phyloP scores from a whole-genome alignment of 352 stramenopile genomes.

The Globisporangium apiculatum region DNA sequence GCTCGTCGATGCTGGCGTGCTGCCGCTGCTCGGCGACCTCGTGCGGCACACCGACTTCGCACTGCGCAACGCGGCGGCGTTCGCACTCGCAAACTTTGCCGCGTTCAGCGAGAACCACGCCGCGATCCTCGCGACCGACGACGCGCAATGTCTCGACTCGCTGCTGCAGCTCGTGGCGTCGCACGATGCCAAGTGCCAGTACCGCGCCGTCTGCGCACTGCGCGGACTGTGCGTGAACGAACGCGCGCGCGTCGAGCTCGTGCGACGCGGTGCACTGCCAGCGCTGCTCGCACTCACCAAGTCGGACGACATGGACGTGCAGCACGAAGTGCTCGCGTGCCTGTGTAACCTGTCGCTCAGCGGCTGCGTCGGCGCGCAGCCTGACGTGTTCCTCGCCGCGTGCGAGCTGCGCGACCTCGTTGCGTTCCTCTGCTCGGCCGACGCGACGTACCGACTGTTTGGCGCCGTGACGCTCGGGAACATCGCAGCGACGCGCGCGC shows the following conservation, averaged over 20 bases:
- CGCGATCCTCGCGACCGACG: conserved; percentile 57
- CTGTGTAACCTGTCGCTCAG: conserved; percentile 96
- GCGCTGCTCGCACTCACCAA: conserved; percentile 87
- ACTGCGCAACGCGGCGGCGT: conserved; percentile 86
- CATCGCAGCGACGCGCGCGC: conserved; percentile 74
- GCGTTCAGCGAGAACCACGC: conserved; percentile 90
- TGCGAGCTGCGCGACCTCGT: conserved; percentile 90
- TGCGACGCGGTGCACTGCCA: conserved; percentile 79
- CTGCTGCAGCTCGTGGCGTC: conserved; percentile 51
- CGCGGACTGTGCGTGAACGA: conserved; percentile 90
- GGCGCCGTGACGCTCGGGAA: conserved; percentile 95
- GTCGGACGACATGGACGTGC: conserved; percentile 91
- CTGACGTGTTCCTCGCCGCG: conserved; percentile 84
- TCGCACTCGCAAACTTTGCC: conserved; percentile 92
- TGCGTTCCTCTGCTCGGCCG: conserved; percentile 92
- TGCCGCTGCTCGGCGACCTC: conserved; percentile 65
- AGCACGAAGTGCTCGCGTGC: conserved; percentile 94
- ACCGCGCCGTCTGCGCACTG: conserved; percentile 86
- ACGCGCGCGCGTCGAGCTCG: conserved; percentile 83
- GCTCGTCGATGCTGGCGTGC: conserved; percentile 64
- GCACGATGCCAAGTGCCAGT: conserved; percentile 79
- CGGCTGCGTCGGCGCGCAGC: conserved; percentile 90
- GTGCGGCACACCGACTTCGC: conserved; percentile 77
- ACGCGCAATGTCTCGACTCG: conserved; percentile 33
- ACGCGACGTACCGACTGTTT: conserved; percentile 94